These are phyloP conservation scores for Debaryomycetaceae sp. DNA, from an alignment of 1,139 yeast genomes.

Conservation along the genomic window DNA sequence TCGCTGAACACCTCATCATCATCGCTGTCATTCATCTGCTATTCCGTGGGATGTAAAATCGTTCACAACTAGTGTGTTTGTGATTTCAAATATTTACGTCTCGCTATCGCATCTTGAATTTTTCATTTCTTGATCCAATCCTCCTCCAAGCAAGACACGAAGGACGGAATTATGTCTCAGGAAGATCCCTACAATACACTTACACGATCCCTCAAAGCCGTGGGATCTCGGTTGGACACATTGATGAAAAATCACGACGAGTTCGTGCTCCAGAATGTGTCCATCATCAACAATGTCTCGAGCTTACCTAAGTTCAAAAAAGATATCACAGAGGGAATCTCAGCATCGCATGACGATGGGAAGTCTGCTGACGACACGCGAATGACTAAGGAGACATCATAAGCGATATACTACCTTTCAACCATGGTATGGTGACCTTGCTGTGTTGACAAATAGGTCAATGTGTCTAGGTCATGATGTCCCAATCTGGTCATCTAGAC, in stretches of 20 bases:
- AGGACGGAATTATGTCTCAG: conserved; percentile 1
- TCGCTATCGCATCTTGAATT: neutral
- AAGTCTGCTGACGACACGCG: too few relatives aligned
- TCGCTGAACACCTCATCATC: conserved; percentile 14
- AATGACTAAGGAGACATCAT: too few relatives aligned
- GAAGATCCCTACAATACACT: conserved; percentile 22
- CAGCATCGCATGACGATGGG: neutral
- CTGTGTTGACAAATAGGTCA: too few relatives aligned
- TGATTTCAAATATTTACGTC: neutral
- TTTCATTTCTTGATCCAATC: neutral
- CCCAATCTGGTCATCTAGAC: too few relatives aligned
- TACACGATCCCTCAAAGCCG: conserved; percentile 15
- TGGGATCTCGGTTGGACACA: conserved; percentile 20
- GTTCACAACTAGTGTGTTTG: neutral
- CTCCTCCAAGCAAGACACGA: neutral
- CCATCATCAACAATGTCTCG: conserved; percentile 20
- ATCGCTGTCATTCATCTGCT: conserved; percentile 9
- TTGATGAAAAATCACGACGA: conserved; percentile 26
- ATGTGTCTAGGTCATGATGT: too few relatives aligned
- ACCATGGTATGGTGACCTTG: too few relatives aligned
- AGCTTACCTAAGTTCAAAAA: conserved; percentile 11
- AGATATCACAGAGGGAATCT: conserved; percentile 2
- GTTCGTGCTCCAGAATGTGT: conserved; percentile 23
- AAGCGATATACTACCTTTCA: too few relatives aligned
- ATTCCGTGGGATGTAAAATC: neutral